These are phyloP conservation scores for Solanum okadae DNA, from an alignment of 257 asterid genomes.

Conservation along the genomic window DNA sequence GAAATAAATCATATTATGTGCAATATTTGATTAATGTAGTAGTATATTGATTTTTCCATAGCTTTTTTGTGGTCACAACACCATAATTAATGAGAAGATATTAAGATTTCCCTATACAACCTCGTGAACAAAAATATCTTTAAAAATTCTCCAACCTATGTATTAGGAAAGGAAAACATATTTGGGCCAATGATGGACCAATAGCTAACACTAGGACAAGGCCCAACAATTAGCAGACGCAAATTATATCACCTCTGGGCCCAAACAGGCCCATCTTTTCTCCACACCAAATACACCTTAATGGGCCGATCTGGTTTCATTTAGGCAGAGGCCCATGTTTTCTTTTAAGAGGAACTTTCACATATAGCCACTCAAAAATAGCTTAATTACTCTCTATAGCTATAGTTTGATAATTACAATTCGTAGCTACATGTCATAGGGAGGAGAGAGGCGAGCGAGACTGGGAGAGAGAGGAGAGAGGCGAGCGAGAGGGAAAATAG, in stretches of 20 bases:
- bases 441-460: no score
- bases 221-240: not conserved
- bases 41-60: not conserved
- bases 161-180: no score
- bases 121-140: not conserved
- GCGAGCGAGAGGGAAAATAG: no score
- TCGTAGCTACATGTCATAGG: no score
- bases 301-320: not conserved
- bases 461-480: no score
- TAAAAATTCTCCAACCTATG: not conserved
- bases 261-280: not conserved
- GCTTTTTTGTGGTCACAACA: not conserved
- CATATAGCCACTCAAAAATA: no score
- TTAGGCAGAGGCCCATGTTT: not conserved
- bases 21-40: not conserved
- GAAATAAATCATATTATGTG: not conserved
- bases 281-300: not conserved
- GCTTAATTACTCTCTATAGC: no score
- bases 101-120: not conserved
- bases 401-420: no score
- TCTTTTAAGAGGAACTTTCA: not conserved
- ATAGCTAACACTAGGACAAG: not conserved
- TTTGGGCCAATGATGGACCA: not conserved
- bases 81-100: not conserved
- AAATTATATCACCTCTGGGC: not conserved